Base-by-base conservation (phyloP, 768 basidiomycete species). In the Lanmaoa rubissima region DNA sequence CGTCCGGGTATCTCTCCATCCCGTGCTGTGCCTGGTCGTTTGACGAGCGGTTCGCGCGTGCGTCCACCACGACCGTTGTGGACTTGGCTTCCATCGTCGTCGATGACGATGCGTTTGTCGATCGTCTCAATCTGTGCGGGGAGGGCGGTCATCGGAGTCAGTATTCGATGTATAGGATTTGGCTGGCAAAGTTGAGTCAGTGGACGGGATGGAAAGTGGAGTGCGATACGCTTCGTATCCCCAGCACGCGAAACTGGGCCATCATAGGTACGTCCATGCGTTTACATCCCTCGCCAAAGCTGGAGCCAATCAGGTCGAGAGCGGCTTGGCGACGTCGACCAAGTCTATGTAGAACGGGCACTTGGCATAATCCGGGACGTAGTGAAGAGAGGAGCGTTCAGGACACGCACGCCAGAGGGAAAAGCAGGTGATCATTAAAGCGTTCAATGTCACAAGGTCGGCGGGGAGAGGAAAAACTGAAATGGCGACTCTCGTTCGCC, bases 171-270 rank as follows among this genome's bases (percentile, higher is more conserved):
- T 98, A 96, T 74, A 77, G 94, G 21, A 86, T 92, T 53, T 98
- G 92, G 90, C 73, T 98, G 35, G 92, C 91, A 0, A 78, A 78
- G 53, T 69, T 92, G 57, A 87, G 86, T 42, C 63, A 82, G 54
- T 75, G 83, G 64, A 89, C 86, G 67, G 96, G 95, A 4, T 98
- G 94, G 90, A 77, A 82, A 57, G 78, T 94, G 13, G 95, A 97
- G 71, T 85, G 85, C 53, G 96, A 98, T 72, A 82, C 77, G 26
- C 70, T 98, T 61, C 78, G 96, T 57, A 95, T 98, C 13, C 95
- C 95, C 1, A 93, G 90, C 69, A 97, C 96, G 40, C 82, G 93
- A 56, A 94, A 94, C 66, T 97, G 94, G 93, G 91, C 88, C 0
- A 80, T 97, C 49, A 73, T 96, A 32, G 94, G 95, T 94, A 53